Base-by-base conservation (phyloP, 2,329 filamentous ascomycete genomes). In the Diaporthe australafricana region DNA sequence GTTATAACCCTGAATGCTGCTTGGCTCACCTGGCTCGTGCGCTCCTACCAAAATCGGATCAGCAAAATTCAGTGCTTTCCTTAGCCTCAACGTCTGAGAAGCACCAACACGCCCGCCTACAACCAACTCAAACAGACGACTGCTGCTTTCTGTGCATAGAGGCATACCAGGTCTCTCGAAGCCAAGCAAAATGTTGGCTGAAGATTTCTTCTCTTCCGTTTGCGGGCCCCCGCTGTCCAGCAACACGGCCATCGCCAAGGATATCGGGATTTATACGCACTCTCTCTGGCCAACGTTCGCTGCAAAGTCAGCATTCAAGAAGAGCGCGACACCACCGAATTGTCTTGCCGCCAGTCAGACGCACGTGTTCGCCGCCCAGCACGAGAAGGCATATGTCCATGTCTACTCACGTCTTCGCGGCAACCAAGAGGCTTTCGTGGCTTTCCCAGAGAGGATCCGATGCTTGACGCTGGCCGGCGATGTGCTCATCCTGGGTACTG, bases 281-380 rank as follows among this genome's bases (percentile, higher is more conserved):
- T 91, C 94, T 74, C 88, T 95, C 77, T 93, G 94, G 77, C 95
- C 95, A 50, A 88, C 92, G 68, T 89, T 92, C 75, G 88, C 90
- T n/a, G 89, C 95, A 79, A 92, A 92, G 78, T 86, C 90, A 74
- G 89, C 92, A 60, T 95, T 96, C 87, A 98, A 98, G 87, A 98
- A 98, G 84, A 97, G 94, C 85, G 93, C 94, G 20, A 91, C 92
- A n/a, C 88, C 92, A 32, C 85, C 88, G 71, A 94, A 96, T 81
- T 92, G 94, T 77, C 85, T 99, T 70, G 95, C 94, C 38, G 88
- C 95, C 76, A 97, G 89, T 81, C 86, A 89, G 55, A 92, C 92
- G 25, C 96, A 99, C 80, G 87, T 98, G 57, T 99, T 98, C 80
- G 93, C 95, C 5, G 96, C 94, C 5, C 96, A 99, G 81, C 88